A percentile compares a stretch with the other conserved stretches of the same genome.
Conservation (phyloP, 2,329 filamentous ascomycete species). For the Elsinoe necatrix region DNA sequence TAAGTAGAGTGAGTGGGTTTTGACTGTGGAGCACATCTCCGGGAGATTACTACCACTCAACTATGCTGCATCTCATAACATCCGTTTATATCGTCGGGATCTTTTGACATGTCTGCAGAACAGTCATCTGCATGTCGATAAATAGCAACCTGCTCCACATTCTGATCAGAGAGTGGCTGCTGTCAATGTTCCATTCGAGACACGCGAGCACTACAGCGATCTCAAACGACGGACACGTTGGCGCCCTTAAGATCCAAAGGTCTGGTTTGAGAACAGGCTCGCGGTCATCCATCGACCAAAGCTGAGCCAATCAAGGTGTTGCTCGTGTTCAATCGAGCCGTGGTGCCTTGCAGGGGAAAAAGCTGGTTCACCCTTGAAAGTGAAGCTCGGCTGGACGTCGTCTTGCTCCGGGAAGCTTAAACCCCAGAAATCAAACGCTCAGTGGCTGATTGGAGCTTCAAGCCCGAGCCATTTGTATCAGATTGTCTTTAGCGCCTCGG, state of each 20-base stretch:
- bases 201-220: not conserved
- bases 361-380: not conserved
- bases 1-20: not conserved
- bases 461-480: constrained; percentile 3
- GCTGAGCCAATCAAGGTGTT: not conserved
- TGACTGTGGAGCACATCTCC: constrained; percentile 1
- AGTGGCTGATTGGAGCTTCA: constrained; percentile 4
- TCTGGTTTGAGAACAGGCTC: not conserved
- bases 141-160: not conserved
- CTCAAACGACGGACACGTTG: not conserved
- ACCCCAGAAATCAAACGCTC: not conserved
- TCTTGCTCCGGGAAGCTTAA: constrained; percentile 3
- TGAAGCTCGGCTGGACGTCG: not conserved
- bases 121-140: not conserved
- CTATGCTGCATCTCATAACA: not conserved
- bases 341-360: constrained; percentile 7
- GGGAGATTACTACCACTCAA: constrained; percentile 2
- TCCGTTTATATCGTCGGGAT: not conserved
- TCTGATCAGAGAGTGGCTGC: not conserved
- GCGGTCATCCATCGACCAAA: not conserved
- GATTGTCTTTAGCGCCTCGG: constrained; percentile 7
- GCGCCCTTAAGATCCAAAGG: not conserved
- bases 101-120: not conserved
- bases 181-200: not conserved
- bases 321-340: not conserved